phyloP scores from a whole-genome alignment of 768 basidiomycete genomes.

The Trametes meyenii region DNA sequence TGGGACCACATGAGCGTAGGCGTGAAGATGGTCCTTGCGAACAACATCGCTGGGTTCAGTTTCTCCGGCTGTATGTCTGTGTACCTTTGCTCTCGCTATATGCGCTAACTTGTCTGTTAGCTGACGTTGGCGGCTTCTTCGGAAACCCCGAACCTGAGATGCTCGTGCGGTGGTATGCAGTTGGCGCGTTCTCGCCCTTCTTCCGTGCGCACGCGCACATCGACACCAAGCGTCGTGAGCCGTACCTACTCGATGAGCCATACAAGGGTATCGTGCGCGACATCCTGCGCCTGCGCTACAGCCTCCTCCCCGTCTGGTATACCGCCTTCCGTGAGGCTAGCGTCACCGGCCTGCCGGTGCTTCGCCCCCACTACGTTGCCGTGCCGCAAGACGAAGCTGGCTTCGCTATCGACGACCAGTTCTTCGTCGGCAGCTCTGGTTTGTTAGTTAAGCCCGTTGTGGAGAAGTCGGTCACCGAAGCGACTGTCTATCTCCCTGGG shows the following conservation, averaged over 20 bases:
- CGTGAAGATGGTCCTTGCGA: constrained; percentile 89
- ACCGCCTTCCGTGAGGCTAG: constrained; percentile 94
- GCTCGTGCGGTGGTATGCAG: constrained; percentile 96
- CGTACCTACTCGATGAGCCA: constrained; percentile 89
- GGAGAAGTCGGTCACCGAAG: constrained; percentile 64
- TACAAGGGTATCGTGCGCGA: constrained; percentile 83
- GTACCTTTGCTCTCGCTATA: neutral
- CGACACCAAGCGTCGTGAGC: constrained; percentile 96
- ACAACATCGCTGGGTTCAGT: constrained; percentile 87
- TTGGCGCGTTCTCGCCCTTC: constrained; percentile 94
- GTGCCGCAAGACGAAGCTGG: constrained; percentile 90
- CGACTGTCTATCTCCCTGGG: constrained; percentile 84
- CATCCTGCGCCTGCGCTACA: constrained; percentile 79
- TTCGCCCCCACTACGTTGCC: constrained; percentile 93
- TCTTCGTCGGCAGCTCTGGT: constrained; percentile 86
- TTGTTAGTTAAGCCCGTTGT: constrained; percentile 92
- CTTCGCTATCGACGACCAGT: constrained; percentile 92
- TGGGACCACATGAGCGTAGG: constrained; percentile 98
- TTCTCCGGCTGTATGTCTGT: constrained; percentile 82
- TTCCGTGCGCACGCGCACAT: constrained; percentile 98
- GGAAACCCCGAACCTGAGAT: constrained; percentile 95
- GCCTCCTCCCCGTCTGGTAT: constrained; percentile 92
- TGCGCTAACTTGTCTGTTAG: constrained; percentile 43
- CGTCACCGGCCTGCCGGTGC: constrained; percentile 76
- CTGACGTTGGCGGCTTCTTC: constrained; percentile 99